Base-by-base conservation (phyloP, 2,329 filamentous ascomycete species). In the Trichoderma koningiopsis region DNA sequence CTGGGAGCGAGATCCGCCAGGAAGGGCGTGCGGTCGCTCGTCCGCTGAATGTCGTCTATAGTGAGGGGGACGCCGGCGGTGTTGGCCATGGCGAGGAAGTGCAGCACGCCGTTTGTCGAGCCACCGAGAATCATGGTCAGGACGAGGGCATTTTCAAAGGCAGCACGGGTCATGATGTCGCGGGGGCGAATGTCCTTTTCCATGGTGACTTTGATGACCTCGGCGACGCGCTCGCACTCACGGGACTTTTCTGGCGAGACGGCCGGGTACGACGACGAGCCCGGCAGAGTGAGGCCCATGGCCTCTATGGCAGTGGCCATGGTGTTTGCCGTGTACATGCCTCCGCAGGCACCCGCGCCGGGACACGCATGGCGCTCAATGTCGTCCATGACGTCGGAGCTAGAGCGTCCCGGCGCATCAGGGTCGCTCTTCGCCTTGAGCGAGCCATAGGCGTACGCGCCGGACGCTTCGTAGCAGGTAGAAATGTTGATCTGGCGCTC, bases 61-160 rank as follows among this genome's bases (percentile, higher is more conserved):
- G 89, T 91, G 14, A 97, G 84, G 35, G 86, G 83, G 0, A 97
- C 91, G 72, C 90, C 91, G 43, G 93, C 94, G 0, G 92, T 92
- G 76, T 92, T 91, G 52, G 94, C 94, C 91, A 97, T 97, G 74
- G 94, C 94, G 59, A 97, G 87, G 77, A 96, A 90, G 79, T 97
- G 94, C 67, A 97, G 85, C 3, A 97, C 92, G 40, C 92, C 92
- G 78, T 97, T 97, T 68, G 94, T 97, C 62, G 90, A 93, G 65
- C 94, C 94, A 65, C 94, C 94, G n/a, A 97, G 85, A 3, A 92
- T 91, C 92, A 96, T 97, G 78, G 93, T 96, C 79, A 97, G 88
- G 1, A 95, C 91, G 24, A 97, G 85, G 0, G 94, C 94, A 77
- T 97, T 97, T 78, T 97, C 92, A 71, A 97, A 95, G 0, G 92